phyloP scores from a whole-genome alignment of 495 filamentous ascomycete species.

The Podospora didyma region DNA sequence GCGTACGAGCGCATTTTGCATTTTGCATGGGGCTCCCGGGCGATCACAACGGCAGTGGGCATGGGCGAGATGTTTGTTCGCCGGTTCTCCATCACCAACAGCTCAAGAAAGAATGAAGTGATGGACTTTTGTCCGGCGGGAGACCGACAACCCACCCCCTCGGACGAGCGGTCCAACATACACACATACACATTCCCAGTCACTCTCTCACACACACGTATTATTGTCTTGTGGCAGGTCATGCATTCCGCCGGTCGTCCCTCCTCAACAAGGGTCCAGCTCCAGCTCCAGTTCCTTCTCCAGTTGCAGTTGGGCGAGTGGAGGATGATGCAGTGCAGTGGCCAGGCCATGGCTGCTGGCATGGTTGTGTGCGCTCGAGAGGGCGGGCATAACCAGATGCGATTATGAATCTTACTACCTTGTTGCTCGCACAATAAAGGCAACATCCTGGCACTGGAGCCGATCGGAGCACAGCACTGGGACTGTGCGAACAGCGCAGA shows the following conservation, averaged over 20 bases:
- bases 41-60: constrained; percentile 7
- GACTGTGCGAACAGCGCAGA: neutral
- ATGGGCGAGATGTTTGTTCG: constrained; percentile 1
- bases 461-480: neutral
- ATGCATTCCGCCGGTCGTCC: neutral
- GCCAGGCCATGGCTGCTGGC: neutral
- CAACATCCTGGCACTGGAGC: neutral
- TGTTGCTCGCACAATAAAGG: neutral
- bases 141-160: neutral
- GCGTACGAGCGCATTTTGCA: constrained; percentile 3
- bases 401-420: neutral
- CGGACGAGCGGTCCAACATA: neutral
- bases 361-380: neutral
- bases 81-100: neutral
- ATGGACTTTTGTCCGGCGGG: neutral
- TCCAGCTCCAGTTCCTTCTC: neutral
- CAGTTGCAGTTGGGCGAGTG: neutral
- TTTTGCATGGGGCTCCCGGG: constrained; percentile 8
- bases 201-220: neutral
- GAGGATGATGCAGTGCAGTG: neutral
- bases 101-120: neutral
- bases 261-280: neutral
- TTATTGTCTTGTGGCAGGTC: neutral
- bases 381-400: neutral
- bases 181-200: neutral